phyloP scores from a whole-genome alignment of 306 rosid species.

The Dryas octopetala region DNA sequence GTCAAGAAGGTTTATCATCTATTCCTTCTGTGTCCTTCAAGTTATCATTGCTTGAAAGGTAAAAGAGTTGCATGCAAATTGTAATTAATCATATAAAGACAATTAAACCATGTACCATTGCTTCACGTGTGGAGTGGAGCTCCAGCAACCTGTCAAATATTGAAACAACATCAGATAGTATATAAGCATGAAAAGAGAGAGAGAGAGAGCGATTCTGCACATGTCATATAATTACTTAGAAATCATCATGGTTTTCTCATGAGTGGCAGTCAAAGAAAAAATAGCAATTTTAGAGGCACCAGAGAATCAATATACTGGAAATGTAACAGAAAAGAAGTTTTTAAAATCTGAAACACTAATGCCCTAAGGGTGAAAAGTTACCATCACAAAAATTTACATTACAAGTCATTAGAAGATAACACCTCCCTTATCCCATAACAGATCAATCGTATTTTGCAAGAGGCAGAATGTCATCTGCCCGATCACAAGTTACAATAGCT shows the following conservation, averaged over 20 bases:
- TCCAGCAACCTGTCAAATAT: conserved; percentile 89
- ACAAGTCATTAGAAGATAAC: neutral
- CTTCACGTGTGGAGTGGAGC: conserved; percentile 54
- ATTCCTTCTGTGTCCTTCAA: neutral
- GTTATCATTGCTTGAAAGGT: neutral
- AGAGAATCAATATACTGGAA: neutral
- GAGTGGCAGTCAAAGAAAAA: too few species aligned
- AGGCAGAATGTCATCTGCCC: neutral
- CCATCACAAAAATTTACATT: neutral
- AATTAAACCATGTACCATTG: conserved; percentile 56
- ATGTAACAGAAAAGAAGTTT: neutral
- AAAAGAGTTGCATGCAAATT: neutral
- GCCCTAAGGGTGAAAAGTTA: neutral
- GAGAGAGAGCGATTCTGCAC: neutral
- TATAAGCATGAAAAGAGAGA: neutral
- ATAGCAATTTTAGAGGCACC: too few species aligned
- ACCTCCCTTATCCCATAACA: neutral
- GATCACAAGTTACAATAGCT: neutral
- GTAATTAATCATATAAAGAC: conserved; percentile 2
- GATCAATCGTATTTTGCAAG: neutral
- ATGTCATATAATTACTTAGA: neutral
- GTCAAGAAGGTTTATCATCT: neutral
- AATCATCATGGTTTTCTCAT: too few species aligned
- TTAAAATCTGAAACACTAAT: neutral
- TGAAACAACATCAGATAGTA: conserved; percentile 25